Evolutionary conservation across 1,284 basidiomycete genomes (phyloP), one percentile per base, ranked within the genome.

Genomic region (Salmacisia buchloeana): DNA sequence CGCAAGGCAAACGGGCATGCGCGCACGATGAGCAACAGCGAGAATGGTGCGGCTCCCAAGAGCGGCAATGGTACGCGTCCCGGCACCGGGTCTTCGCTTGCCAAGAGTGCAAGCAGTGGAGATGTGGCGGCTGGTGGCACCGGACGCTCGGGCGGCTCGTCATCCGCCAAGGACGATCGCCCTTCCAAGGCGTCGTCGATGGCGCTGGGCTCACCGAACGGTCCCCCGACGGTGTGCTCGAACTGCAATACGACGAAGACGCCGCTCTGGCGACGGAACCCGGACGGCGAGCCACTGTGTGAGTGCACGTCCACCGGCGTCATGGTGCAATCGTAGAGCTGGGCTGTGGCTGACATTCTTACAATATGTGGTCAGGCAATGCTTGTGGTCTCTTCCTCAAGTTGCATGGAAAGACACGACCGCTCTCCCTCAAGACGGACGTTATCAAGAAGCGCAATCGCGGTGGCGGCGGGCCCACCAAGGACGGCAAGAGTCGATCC

Each of bases 211-310:
- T 54, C 49, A n/a, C 49, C 49, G 49, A 27, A 58, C 12, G 75
- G 75, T 35, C 69, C 74, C 3, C 72, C 89, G 3, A 97, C 92
- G 1, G 84, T 90, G 31, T 97, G 93, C 80, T 92, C 90, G 12
- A 97, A 97, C 79, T 97, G 93, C 81, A 87, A 91, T 75, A 97
- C 94, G 60, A 94, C 91, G 33, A 97, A 92, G 80, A 97, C 93
- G 43, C 93, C 93, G 1, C 82, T 97, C 61, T 97, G 93, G 93
- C 85, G 93, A 78, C 84, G 94, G 70, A 92, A 97, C 82, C 91
- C 92, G 0, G 92, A 97, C 69, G 93, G 93, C 27, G 91, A 94
- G 79, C 93, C 93, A 35, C 81, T 97, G 63, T 97, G 49, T 54
- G 49, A 29, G 49, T 54, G 2, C 18, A 9, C 21, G 12, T 45